Evolutionary conservation across 148 eudicot species (phyloP), one percentile per base, ranked within the genome.

Genomic region (Chenopodium quinoa): DNA sequence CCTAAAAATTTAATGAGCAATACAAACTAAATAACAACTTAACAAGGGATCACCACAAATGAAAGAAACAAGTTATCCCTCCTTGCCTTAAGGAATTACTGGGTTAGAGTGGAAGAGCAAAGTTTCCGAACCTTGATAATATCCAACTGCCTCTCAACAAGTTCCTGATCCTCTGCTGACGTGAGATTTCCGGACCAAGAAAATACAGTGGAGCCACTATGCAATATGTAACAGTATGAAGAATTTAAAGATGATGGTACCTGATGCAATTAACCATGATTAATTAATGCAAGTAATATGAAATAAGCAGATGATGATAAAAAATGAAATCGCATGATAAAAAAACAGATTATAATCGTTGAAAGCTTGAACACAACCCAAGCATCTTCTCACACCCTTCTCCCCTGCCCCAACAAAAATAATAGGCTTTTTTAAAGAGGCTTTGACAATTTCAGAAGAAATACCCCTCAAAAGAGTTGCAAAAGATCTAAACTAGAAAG

Each of bases 111-210:
- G 17, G 40, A 58, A 56, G 77, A 73, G 17, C 67, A 23, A 76
- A 67, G 73, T 17, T 69, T 34, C 40, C 86, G 19, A 56, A 95
- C 98, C 97, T 91, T 95, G 76, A 95, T 89, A 60, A 91, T 81
- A 86, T 95, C 98, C 85, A 95, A 85, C 81, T 89, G 97, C 90
- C 98, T 91, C 89, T 95, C 98, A 58, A 90, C 92, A 78, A 95
- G 91, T 82, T 92, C 97, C 75, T 92, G 97, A 87, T 88, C 89
- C 80, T 87, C 90, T 71, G 97, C 50, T 70, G 91, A 81, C 50
- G 93, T 87, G 78, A 91, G 93, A 83, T 82, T 91, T 70, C 97
- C 98, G 29, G 87, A 83, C 98, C 98, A 95, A 44, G 91, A 90
- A 88, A 90, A 93, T 46, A 95, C 89, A 48, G 90, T 88, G 64